These are phyloP conservation scores for Colletotrichum sp. DNA, from an alignment of 2,329 filamentous ascomycete genomes.

Conservation along the genomic window DNA sequence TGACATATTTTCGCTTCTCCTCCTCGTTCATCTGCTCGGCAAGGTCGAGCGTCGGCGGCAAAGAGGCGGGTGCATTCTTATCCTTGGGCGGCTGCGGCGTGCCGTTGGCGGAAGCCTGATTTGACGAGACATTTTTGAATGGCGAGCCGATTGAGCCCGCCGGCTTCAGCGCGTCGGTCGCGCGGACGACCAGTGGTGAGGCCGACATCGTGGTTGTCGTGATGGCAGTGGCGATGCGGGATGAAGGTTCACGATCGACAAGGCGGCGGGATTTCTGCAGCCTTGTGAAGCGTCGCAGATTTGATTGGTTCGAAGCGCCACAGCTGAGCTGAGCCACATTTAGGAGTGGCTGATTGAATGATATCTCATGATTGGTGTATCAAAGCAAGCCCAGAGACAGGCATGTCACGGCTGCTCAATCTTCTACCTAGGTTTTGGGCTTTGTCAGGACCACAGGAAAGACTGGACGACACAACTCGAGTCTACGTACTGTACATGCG, in stretches of 20 bases:
- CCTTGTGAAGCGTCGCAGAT: not conserved
- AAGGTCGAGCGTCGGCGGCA: slow-evolving; percentile 56
- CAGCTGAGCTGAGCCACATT: not conserved
- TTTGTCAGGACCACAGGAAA: not conserved
- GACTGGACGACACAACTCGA: not conserved
- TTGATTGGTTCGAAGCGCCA: slow-evolving; percentile 5
- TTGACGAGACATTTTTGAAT: slow-evolving; percentile 45
- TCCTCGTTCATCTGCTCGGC: slow-evolving; percentile 84
- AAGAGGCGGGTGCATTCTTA: slow-evolving; percentile 24
- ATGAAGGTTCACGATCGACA: not conserved
- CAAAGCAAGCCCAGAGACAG: not conserved
- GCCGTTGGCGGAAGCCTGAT: slow-evolving; percentile 46
- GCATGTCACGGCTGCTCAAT: not conserved
- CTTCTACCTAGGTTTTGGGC: not conserved
- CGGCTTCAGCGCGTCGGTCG: slow-evolving; percentile 37
- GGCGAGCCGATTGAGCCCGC: slow-evolving; percentile 45
- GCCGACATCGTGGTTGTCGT: slow-evolving; percentile 42
- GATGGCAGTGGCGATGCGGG: not conserved
- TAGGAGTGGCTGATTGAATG: not conserved
- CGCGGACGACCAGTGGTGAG: slow-evolving; percentile 50
- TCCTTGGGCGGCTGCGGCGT: slow-evolving; percentile 41
- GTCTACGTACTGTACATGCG: not conserved
- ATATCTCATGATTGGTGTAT: not conserved
- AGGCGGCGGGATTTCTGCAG: not conserved
- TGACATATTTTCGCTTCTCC: slow-evolving; percentile 87